Conservation (phyloP, 164 flowering plant species). For the Vitis rotundifolia region DNA sequence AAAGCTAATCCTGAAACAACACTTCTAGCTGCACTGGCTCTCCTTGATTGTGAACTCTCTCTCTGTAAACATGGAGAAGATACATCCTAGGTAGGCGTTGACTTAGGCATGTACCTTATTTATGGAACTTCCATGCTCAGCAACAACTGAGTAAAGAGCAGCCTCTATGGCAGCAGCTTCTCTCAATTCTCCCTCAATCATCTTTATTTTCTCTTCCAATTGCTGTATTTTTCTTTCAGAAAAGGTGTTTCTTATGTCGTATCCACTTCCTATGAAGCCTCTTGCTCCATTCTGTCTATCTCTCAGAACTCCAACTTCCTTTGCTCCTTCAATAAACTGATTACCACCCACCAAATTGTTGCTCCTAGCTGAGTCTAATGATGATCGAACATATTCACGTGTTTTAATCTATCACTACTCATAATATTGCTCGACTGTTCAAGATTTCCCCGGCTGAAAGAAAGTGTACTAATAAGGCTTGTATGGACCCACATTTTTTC, state of each 20-base stretch:
- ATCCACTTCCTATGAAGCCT: conserved; percentile 15
- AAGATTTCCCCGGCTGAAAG: conserved; percentile 21
- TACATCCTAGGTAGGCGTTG: conserved; percentile 80
- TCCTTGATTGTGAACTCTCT: conserved; percentile 37
- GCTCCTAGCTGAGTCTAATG: conserved; percentile 39
- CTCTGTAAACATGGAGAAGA: conserved; percentile 67
- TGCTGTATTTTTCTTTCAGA: conserved; percentile 44
- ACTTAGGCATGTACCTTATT: conserved; percentile 95
- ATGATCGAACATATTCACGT: conserved; percentile 68
- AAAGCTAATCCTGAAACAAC: conserved; percentile 79
- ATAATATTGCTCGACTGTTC: conserved; percentile 23
- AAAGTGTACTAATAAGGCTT: conserved; percentile 16
- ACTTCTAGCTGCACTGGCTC: conserved; percentile 76
- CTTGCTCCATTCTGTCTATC: conserved; percentile 20
- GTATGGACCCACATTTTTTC: too few species aligned
- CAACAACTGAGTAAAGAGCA: conserved; percentile 54
- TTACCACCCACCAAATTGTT: conserved; percentile 28
- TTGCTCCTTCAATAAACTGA: conserved; percentile 20
- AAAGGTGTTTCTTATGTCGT: conserved; percentile 23
- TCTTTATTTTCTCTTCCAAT: conserved; percentile 57
- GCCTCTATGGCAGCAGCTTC: conserved; percentile 91
- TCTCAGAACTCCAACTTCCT: conserved; percentile 14
- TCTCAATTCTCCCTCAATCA: conserved; percentile 77
- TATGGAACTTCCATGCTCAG: conserved; percentile 77
- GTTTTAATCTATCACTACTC: conserved; percentile 38